These are phyloP conservation scores for Vitis hybrid DNA, from an alignment of 177 flowering plant species.

Conservation along the genomic window DNA sequence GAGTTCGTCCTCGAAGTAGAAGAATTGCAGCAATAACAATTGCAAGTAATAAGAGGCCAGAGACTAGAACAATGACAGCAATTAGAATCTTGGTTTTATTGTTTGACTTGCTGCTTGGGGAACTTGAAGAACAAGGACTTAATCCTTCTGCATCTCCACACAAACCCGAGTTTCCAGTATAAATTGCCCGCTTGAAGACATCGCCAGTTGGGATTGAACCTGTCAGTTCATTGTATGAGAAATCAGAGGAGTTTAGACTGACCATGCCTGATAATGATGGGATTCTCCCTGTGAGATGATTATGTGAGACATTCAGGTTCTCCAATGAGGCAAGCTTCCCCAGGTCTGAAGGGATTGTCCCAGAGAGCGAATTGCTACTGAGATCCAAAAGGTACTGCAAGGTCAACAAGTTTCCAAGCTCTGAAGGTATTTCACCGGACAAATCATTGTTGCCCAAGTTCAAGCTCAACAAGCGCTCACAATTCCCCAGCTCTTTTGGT, in stretches of 20 bases:
- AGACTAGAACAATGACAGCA: slow-evolving; percentile 38
- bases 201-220: slow-evolving; percentile 51
- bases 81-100: slow-evolving; percentile 23
- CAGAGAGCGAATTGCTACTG: no score
- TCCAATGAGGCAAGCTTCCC: slow-evolving; percentile 13
- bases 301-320: slow-evolving; percentile 54
- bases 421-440: no score
- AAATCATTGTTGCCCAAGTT: no score
- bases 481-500: no score
- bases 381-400: no score
- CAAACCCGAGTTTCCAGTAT: slow-evolving; percentile 53
- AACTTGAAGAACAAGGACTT: slow-evolving; percentile 25
- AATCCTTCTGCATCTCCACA: slow-evolving; percentile 61
- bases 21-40: slow-evolving; percentile 17
- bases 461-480: no score
- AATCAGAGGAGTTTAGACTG: slow-evolving; percentile 49
- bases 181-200: slow-evolving; percentile 38
- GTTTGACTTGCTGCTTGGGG: slow-evolving; percentile 13
- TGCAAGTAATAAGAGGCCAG: slow-evolving; percentile 28
- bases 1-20: slow-evolving; percentile 6
- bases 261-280: slow-evolving; percentile 45
- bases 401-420: no score
- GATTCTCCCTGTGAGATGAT: slow-evolving; percentile 56
- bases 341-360: not conserved
- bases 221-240: slow-evolving; percentile 58